Evolutionary conservation across 495 filamentous ascomycete species (phyloP).

Genomic region (Chlorociboria aeruginascens): DNA sequence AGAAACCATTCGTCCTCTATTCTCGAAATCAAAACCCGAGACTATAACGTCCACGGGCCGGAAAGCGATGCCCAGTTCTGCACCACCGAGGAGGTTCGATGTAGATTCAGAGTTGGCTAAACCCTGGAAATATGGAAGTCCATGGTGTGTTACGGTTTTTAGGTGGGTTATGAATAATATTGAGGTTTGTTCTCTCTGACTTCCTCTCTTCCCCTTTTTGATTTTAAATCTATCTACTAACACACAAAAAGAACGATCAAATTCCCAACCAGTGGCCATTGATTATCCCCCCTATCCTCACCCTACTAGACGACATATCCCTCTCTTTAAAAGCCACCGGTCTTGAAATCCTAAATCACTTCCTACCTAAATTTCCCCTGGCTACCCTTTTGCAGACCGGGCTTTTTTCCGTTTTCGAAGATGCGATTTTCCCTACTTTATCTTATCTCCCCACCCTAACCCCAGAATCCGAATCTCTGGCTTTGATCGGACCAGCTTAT

Average conservation of each 20-base stretch:
- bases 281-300: constrained; percentile 73
- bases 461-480: constrained; percentile 55
- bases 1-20: constrained; percentile 51
- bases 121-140: constrained; percentile 62
- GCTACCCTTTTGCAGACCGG: constrained; percentile 58
- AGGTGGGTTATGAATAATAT: constrained; percentile 45
- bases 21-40: constrained; percentile 50
- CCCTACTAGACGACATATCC: constrained; percentile 61
- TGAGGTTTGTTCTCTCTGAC: constrained; percentile 27
- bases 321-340: constrained; percentile 44
- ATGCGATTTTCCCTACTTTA: constrained; percentile 62
- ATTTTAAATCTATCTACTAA: neutral
- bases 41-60: constrained; percentile 51
- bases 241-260: neutral
- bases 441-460: constrained; percentile 69
- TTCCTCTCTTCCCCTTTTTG: constrained; percentile 1
- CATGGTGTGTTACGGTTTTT: constrained; percentile 51
- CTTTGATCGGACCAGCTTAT: constrained; percentile 54
- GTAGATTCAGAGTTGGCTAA: constrained; percentile 39
- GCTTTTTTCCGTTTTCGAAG: constrained; percentile 65
- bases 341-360: constrained; percentile 42
- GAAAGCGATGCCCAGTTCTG: constrained; percentile 39
- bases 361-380: constrained; percentile 48
- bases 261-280: constrained; percentile 52
- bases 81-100: constrained; percentile 26